A percentile compares a stretch with the other conserved stretches of the same genome.
phyloP scores from a whole-genome alignment of 805 yeast genomes.

The Yarrowia sp. region DNA sequence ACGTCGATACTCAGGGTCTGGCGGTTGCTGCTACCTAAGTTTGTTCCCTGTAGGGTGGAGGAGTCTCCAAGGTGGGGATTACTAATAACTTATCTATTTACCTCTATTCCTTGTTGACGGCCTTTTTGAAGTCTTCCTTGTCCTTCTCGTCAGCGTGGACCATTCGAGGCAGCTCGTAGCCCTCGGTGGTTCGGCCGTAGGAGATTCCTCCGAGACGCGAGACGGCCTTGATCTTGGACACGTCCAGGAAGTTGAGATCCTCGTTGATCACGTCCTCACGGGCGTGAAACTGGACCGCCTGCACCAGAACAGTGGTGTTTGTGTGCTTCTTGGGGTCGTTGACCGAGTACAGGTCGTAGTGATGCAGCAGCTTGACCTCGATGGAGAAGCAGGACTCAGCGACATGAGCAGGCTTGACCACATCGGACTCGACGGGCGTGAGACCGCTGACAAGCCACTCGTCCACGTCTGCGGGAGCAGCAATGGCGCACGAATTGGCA shows the following conservation, averaged over 20 bases:
- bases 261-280: conserved; percentile 54
- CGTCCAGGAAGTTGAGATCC: conserved; percentile 44
- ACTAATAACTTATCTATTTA: no score
- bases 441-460: conserved; percentile 59
- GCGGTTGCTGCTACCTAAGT: no score
- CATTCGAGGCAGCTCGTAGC: conserved; percentile 50
- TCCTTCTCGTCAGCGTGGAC: conserved; percentile 36
- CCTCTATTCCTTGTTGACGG: background rate
- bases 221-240: conserved; percentile 52
- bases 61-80: no score
- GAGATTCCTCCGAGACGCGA: conserved; percentile 53
- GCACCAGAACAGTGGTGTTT: conserved; percentile 48
- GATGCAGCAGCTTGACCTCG: conserved; percentile 51
- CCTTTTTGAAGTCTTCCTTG: conserved; percentile 11
- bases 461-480: conserved; percentile 50
- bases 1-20: background rate
- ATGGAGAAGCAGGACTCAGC: conserved; percentile 60
- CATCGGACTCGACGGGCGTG: conserved; percentile 46
- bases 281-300: conserved; percentile 57
- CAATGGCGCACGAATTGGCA: conserved; percentile 50
- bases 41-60: no score
- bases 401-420: conserved; percentile 56
- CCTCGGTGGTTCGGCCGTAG: conserved; percentile 47
- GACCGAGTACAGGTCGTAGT: conserved; percentile 48
- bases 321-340: conserved; percentile 38